phyloP scores from a whole-genome alignment of 495 filamentous ascomycete genomes.

The Tuber umbilicatum region DNA sequence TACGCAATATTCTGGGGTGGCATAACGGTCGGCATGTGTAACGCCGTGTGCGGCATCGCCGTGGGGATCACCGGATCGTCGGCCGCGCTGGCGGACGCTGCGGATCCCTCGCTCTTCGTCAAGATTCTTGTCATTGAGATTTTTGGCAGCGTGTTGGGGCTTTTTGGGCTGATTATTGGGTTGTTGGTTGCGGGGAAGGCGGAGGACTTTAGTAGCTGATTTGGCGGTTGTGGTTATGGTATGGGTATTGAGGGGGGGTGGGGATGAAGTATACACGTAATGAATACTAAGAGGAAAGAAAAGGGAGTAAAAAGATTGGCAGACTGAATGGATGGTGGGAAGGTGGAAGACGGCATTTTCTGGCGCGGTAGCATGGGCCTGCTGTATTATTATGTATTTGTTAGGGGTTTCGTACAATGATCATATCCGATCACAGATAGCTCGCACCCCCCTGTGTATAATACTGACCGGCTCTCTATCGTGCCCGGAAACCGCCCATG shows the following conservation, averaged over 20 bases:
- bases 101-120: conserved; percentile 92
- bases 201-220: conserved; percentile 55
- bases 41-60: conserved; percentile 89
- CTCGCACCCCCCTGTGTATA: background rate
- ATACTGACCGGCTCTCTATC: background rate
- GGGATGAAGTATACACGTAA: background rate
- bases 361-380: background rate
- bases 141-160: conserved; percentile 93
- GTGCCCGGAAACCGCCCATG: no score
- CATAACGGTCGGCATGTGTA: conserved; percentile 87
- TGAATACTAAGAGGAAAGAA: background rate
- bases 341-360: background rate
- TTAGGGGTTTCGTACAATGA: background rate
- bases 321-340: background rate
- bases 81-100: conserved; percentile 91
- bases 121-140: conserved; percentile 99
- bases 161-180: conserved; percentile 97
- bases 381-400: conserved; percentile 2
- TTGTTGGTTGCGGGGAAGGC: conserved; percentile 80
- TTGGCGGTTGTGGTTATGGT: conserved; percentile 33
- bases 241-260: background rate
- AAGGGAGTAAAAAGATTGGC: background rate
- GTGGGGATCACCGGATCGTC: conserved; percentile 98
- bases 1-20: conserved; percentile 95
- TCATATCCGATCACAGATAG: background rate